Conservation (phyloP, 768 basidiomycete species). For the Naganishia vishniacii region DNA sequence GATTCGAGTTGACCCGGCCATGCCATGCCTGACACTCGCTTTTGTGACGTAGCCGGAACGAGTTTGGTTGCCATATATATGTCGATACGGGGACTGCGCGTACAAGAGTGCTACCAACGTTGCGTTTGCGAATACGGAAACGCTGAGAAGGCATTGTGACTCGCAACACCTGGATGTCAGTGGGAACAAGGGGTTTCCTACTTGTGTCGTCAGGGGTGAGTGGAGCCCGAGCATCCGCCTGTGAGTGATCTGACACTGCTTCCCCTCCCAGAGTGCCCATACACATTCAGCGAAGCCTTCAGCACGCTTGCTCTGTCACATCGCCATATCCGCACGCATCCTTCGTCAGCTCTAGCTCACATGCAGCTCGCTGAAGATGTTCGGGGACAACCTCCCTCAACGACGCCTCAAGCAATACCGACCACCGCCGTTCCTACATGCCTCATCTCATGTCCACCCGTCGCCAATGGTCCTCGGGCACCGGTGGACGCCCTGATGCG, state of each 20-base stretch:
- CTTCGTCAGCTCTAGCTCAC: neutral
- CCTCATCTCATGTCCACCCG: slow-evolving; percentile 1
- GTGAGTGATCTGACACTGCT: neutral
- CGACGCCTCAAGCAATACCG: neutral
- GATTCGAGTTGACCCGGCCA: too few relatives aligned
- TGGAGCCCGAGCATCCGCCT: neutral
- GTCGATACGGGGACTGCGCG: neutral
- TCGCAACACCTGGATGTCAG: neutral
- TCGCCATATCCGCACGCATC: neutral
- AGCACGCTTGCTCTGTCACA: neutral
- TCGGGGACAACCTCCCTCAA: neutral
- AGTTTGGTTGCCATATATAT: slow-evolving; percentile 16
- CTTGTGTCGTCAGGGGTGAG: slow-evolving; percentile 5
- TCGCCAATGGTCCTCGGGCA: slow-evolving; percentile 1
- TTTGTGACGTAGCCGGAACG: neutral
- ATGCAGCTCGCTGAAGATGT: neutral
- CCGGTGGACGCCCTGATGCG: slow-evolving; percentile 1
- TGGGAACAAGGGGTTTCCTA: slow-evolving; percentile 6
- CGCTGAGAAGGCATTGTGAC: neutral
- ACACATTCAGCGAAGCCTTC: slow-evolving; percentile 12
- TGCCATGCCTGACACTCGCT: neutral
- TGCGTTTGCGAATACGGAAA: neutral
- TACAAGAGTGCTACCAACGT: neutral
- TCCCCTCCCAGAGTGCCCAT: neutral
- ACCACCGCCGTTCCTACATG: neutral